Evolutionary conservation across 106 monocot species (phyloP).

Genomic region (Apostasia ramifera): DNA sequence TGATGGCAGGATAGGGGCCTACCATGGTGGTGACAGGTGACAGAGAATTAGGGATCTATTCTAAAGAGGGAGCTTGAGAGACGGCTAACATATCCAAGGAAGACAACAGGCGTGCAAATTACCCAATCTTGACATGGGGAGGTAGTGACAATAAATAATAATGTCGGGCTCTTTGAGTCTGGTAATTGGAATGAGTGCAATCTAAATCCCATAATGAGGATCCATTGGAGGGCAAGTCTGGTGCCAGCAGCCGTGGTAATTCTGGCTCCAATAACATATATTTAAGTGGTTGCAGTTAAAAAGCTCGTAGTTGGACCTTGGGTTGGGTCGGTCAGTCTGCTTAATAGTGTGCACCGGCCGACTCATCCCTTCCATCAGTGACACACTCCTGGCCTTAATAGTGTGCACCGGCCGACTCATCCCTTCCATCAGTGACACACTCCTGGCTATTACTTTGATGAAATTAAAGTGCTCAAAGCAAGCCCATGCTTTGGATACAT

Average conservation of each 20-base stretch:
- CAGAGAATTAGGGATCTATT: no score
- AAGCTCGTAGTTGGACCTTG: no score
- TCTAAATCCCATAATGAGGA: no score
- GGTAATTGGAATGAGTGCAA: no score
- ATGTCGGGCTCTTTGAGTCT: constrained; percentile 3
- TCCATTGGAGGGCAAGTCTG: no score
- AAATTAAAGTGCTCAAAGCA: constrained; percentile 20
- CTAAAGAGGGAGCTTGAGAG: no score
- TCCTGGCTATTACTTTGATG: constrained; percentile 10
- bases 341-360: background rate
- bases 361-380: constrained; percentile 2
- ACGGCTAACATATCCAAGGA: constrained; percentile 14
- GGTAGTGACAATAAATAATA: constrained; percentile 17
- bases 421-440: no score
- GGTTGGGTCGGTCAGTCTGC: no score
- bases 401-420: no score
- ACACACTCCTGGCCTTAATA: constrained; percentile 9
- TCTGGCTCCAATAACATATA: no score
- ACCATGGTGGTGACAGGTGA: constrained; percentile 11
- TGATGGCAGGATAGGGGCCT: constrained; percentile 8
- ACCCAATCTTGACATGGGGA: constrained; percentile 12
- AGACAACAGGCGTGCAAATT: constrained; percentile 10
- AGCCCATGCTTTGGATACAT: constrained; percentile 13
- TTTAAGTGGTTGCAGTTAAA: no score
- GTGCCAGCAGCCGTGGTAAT: no score